phyloP scores from a whole-genome alignment of 2,329 filamentous ascomycete species.

The Claviceps digitariae region DNA sequence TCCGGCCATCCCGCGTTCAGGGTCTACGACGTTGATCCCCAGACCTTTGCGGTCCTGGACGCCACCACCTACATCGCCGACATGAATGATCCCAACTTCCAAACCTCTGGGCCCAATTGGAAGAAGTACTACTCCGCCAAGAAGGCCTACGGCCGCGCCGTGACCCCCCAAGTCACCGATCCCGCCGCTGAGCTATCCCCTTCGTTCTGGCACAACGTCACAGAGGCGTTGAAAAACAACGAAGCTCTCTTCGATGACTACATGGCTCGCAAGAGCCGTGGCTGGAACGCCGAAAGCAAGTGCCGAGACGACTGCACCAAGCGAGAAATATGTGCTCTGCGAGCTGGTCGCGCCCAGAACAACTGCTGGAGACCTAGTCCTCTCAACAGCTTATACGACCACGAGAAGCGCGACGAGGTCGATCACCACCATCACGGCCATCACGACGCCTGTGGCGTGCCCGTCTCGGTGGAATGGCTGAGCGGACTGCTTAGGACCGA shows the following conservation, averaged over 20 bases:
- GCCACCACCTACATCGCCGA: constrained; percentile 40
- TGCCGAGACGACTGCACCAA: constrained; percentile 29
- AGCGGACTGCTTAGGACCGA: constrained; percentile 11
- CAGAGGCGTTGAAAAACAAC: constrained; percentile 29
- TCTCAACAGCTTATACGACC: constrained; percentile 14
- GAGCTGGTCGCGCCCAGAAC: constrained; percentile 35
- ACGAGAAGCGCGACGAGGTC: constrained; percentile 13
- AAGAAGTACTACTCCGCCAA: constrained; percentile 41
- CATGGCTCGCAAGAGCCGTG: constrained; percentile 31
- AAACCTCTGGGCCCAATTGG: constrained; percentile 32
- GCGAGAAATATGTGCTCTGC: constrained; percentile 35
- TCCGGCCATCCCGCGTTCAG: constrained; percentile 42
- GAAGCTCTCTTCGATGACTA: constrained; percentile 30
- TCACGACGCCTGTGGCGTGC: constrained; percentile 15
- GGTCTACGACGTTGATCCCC: constrained; percentile 42
- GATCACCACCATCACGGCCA: constrained; percentile 5
- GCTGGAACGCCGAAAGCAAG: constrained; percentile 20
- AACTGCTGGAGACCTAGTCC: constrained; percentile 29
- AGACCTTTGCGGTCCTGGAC: constrained; percentile 40
- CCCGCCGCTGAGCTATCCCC: constrained; percentile 32
- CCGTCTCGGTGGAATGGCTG: constrained; percentile 13
- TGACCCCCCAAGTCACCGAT: constrained; percentile 24
- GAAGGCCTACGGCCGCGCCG: constrained; percentile 32
- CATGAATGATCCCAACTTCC: constrained; percentile 28
- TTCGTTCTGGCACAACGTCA: constrained; percentile 45